Conservation (phyloP, 306 rosid species). For the Ormosia semicastrata region DNA sequence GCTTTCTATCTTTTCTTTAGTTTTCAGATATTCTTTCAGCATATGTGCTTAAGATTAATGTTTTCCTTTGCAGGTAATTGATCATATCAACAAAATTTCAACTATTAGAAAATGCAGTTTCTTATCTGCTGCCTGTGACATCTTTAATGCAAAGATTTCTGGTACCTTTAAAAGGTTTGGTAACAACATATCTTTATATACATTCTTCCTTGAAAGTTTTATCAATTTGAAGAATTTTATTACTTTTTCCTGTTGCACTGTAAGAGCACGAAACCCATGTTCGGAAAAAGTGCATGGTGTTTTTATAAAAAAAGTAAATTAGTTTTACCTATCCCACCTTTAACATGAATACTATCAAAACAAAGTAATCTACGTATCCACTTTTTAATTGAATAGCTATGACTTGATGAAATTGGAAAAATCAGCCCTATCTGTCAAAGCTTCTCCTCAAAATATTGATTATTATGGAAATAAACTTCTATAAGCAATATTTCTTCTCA, state of each 20-base stretch:
- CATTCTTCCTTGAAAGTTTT: not conserved
- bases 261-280: not conserved
- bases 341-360: not conserved
- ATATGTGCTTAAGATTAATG: constrained; percentile 9
- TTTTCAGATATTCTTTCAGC: constrained; percentile 17
- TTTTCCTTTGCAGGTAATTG: constrained; percentile 61
- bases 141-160: constrained; percentile 83
- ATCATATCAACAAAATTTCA: constrained; percentile 78
- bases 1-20: constrained; percentile 19
- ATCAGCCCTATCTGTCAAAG: not conserved
- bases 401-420: not conserved
- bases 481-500: not conserved
- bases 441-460: not conserved
- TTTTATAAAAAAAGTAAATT: not conserved
- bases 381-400: not conserved
- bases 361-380: not conserved
- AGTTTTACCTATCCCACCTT: not conserved
- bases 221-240: not conserved
- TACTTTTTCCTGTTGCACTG: not conserved
- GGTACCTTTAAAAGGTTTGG: constrained; percentile 87
- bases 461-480: not conserved
- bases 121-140: constrained; percentile 73
- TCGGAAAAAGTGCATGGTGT: not conserved
- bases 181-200: not conserved
- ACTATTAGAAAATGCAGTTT: constrained; percentile 74